These are phyloP conservation scores for Populus deltoides DNA, from an alignment of 345 rosid species.

Conservation along the genomic window DNA sequence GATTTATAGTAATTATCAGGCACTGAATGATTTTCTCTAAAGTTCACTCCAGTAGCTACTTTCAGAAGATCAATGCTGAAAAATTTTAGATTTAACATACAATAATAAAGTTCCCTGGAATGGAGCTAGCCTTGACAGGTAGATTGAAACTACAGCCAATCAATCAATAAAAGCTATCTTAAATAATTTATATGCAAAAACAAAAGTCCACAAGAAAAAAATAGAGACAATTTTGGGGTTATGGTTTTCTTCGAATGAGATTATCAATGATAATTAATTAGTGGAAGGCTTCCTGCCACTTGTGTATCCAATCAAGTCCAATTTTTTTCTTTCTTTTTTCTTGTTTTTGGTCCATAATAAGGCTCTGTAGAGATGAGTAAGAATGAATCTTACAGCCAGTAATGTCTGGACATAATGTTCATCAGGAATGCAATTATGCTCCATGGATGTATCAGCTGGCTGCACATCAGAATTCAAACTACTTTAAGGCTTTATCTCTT, in stretches of 20 bases:
- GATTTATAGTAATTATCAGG: not conserved
- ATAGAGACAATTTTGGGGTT: not conserved
- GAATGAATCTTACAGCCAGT: conserved; percentile 63
- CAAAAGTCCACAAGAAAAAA: not conserved
- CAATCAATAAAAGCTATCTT: not conserved
- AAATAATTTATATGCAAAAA: not conserved
- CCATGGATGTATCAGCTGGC: conserved; percentile 74
- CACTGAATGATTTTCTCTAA: no score
- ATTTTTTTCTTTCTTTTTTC: not conserved
- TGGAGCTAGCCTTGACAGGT: not conserved
- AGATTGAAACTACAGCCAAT: not conserved
- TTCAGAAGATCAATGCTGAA: no score
- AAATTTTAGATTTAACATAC: not conserved
- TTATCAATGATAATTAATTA: not conserved
- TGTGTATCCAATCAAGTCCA: not conserved
- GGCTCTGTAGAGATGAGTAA: not conserved
- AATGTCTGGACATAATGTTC: conserved; percentile 95
- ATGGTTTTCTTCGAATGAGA: not conserved
- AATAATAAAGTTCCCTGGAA: no score
- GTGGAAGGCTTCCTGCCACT: not conserved
- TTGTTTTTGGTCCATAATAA: not conserved
- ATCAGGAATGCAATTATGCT: conserved; percentile 96
- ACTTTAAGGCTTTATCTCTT: not conserved
- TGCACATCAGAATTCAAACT: conserved; percentile 28
- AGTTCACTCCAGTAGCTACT: not conserved